Evolutionary conservation across 129 eudicot genomes (phyloP).

Genomic region (Cynara cardunculus): DNA sequence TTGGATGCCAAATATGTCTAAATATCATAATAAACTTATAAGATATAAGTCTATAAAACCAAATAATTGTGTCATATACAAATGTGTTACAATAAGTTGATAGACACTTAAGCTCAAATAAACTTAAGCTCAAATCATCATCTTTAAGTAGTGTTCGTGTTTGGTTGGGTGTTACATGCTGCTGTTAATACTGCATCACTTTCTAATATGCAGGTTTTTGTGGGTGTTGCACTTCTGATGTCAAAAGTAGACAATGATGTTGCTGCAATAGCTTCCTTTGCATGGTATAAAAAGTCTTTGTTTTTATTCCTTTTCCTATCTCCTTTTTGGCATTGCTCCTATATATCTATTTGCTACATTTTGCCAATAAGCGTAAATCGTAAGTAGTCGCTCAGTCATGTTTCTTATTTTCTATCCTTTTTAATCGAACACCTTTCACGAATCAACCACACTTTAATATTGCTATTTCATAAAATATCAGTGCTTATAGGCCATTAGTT

Average conservation of each 20-base stretch:
- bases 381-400: background rate
- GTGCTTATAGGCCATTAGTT: background rate
- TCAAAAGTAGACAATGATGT: conserved; percentile 65
- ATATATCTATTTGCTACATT: background rate
- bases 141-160: no score
- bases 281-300: conserved; percentile 39
- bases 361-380: background rate
- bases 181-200: conserved; percentile 49
- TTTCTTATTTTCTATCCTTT: background rate
- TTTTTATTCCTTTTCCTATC: background rate
- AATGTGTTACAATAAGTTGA: no score
- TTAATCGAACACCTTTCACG: background rate
- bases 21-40: no score
- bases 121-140: no score
- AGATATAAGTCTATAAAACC: no score
- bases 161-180: no score
- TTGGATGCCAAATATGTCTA: no score
- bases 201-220: conserved; percentile 44
- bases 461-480: background rate
- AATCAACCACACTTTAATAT: background rate
- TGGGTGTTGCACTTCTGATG: conserved; percentile 42
- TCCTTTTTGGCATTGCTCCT: background rate
- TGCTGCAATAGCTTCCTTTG: conserved; percentile 75
- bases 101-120: no score
- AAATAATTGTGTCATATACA: no score